Evolutionary conservation across 2,329 filamentous ascomycete genomes (phyloP).

Genomic region (Ceratocystis variospora): DNA sequence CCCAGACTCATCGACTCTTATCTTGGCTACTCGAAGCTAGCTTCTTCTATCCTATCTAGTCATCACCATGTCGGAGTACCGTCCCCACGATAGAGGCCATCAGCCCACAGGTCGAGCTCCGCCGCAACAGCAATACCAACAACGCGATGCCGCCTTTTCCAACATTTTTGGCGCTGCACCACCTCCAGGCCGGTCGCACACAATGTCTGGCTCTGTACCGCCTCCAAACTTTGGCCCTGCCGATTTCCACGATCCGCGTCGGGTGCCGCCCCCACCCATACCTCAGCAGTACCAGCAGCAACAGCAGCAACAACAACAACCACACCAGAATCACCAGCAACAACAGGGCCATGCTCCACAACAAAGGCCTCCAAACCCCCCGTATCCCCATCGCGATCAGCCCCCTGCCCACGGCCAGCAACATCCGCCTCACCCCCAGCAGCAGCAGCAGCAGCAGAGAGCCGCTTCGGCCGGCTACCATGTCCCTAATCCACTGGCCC

Average conservation of each 20-base stretch:
- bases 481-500: conserved; percentile 31
- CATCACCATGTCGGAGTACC: conserved; percentile 44
- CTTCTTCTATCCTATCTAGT: conserved; percentile 4
- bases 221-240: conserved; percentile 38
- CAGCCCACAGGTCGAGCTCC: conserved; percentile 37
- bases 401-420: conserved; percentile 6
- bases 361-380: conserved; percentile 4
- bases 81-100: conserved; percentile 38
- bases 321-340: conserved; percentile 7
- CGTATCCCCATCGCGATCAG: conserved; percentile 7
- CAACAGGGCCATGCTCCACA: conserved; percentile 3
- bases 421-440: conserved; percentile 21
- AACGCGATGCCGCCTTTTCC: conserved; percentile 88
- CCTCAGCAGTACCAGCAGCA: conserved; percentile 27
- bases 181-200: conserved; percentile 80
- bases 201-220: conserved; percentile 69
- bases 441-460: conserved; percentile 34
- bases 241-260: conserved; percentile 30
- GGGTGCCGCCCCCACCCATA: conserved; percentile 26
- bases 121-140: conserved; percentile 40
- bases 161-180: conserved; percentile 88
- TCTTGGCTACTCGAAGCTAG: not conserved
- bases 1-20: not conserved
- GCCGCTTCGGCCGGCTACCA: conserved; percentile 38
- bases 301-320: conserved; percentile 26